These are phyloP conservation scores for Mallotus japonicus DNA, from an alignment of 441 rosid species.

Conservation along the genomic window DNA sequence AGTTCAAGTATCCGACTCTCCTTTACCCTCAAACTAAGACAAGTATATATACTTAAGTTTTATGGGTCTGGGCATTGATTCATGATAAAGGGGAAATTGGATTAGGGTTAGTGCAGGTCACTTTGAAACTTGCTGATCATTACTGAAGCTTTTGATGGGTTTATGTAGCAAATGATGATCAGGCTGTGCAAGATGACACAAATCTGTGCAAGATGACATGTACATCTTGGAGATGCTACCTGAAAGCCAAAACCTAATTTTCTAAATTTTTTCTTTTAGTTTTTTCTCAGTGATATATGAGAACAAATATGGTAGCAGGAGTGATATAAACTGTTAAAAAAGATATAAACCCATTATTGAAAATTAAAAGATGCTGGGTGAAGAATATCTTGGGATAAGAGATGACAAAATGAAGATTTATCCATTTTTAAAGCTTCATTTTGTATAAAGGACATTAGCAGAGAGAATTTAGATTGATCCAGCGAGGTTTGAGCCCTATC, in stretches of 20 bases:
- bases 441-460: background rate
- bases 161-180: background rate
- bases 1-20: background rate
- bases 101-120: background rate
- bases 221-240: no score
- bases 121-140: background rate
- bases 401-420: background rate
- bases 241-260: no score
- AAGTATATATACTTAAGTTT: background rate
- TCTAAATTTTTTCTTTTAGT: background rate
- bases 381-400: background rate
- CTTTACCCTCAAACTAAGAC: no score
- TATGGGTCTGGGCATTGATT: background rate
- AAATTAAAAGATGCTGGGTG: background rate
- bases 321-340: background rate
- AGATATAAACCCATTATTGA: no score
- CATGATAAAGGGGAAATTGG: background rate
- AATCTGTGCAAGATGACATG: no score
- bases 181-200: background rate
- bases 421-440: background rate
- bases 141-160: background rate
- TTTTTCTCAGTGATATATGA: background rate
- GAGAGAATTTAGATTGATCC: background rate
- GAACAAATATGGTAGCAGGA: background rate
- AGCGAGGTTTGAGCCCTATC: background rate